Evolutionary conservation across 2,329 filamentous ascomycete genomes (phyloP).

Genomic region (Trichoderma lentiforme): DNA sequence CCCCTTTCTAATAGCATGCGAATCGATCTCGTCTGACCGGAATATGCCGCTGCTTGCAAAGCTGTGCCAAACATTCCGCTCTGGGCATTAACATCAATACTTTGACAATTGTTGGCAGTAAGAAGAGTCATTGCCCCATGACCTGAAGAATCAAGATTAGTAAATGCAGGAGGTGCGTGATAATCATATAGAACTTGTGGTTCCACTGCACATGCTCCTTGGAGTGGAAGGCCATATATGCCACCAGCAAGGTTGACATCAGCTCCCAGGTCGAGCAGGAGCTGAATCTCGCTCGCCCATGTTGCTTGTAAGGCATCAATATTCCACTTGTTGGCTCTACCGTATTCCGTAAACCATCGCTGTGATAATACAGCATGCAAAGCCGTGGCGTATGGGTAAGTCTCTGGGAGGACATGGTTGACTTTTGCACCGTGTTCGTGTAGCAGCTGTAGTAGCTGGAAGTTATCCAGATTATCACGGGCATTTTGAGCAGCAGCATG

Average conservation of each 20-base stretch:
- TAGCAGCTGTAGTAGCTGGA: neutral
- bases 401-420: neutral
- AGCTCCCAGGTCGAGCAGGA: neutral
- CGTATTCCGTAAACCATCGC: neutral
- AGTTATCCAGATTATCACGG: accelerated
- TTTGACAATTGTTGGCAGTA: neutral
- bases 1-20: neutral
- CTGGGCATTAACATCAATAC: neutral
- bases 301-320: neutral
- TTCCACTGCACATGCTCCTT: neutral
- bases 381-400: neutral
- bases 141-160: neutral
- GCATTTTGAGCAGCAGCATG: neutral
- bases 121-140: neutral
- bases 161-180: neutral
- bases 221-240: neutral
- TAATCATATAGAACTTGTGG: neutral
- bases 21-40: neutral
- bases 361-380: neutral
- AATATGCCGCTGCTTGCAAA: neutral
- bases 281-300: neutral
- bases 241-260: neutral
- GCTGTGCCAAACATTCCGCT: neutral
- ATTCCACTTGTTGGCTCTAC: neutral
- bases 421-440: neutral